Evolutionary conservation across 2,329 filamentous ascomycete species (phyloP).

Genomic region (Penicillium thymicola): DNA sequence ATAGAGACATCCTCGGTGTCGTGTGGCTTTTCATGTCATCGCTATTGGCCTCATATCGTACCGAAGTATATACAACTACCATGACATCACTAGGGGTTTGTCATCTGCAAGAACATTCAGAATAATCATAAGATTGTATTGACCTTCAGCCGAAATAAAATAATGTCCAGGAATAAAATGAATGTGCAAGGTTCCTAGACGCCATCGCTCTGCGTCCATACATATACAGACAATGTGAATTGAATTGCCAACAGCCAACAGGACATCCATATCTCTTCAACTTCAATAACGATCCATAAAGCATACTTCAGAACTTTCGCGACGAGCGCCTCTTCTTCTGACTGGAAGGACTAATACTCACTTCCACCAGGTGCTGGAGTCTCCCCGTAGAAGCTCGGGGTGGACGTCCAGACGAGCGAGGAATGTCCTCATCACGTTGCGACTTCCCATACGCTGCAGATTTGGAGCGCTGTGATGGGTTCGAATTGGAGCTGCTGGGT

Average conservation of each 20-base stretch:
- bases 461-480: not conserved
- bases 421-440: constrained; percentile 6
- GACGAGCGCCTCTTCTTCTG: constrained; percentile 14
- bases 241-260: not conserved
- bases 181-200: constrained; percentile 8
- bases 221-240: not conserved
- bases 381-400: constrained; percentile 20
- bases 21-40: too few species aligned
- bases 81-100: not conserved
- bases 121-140: not conserved
- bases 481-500: not conserved
- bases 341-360: constrained; percentile 18
- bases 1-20: too few species aligned
- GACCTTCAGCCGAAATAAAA: not conserved
- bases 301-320: constrained; percentile 7
- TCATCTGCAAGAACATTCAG: constrained; percentile 6
- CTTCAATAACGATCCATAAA: not conserved
- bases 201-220: constrained; percentile 6
- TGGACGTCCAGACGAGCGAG: constrained; percentile 14
- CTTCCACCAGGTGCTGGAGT: constrained; percentile 19
- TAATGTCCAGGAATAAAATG: constrained; percentile 4
- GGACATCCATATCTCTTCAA: not conserved
- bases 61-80: not conserved
- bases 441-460: not conserved
- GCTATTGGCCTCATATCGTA: too few species aligned